Conservation (phyloP, 2,329 filamentous ascomycete species). For the Penicillium olsonii region DNA sequence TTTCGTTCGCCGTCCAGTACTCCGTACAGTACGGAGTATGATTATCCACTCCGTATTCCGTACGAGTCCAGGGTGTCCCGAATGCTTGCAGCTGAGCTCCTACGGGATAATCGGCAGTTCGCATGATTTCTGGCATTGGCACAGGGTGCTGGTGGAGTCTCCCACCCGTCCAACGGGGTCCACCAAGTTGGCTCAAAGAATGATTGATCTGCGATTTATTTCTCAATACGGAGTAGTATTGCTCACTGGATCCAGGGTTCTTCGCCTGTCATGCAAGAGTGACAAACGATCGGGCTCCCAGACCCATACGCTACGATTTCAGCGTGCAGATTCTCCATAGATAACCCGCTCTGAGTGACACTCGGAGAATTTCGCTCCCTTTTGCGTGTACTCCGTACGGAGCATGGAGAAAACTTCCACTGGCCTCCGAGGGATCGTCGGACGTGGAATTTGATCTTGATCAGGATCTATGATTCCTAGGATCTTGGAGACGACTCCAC, state of each 20-base stretch:
- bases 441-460: conserved; percentile 9
- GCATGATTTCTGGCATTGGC: neutral
- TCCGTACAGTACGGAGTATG: too few species aligned
- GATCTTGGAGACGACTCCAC: conserved; percentile 10
- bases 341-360: neutral
- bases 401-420: neutral
- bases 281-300: neutral
- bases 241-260: conserved; percentile 6
- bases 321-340: neutral
- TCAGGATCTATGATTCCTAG: conserved; percentile 16
- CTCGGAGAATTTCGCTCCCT: conserved; percentile 11
- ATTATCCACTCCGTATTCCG: too few species aligned
- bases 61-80: neutral
- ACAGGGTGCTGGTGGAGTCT: conserved; percentile 10
- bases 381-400: too few species aligned
- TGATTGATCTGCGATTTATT: conserved; percentile 19
- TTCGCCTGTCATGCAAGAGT: conserved; percentile 14
- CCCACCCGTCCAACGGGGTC: conserved; percentile 12
- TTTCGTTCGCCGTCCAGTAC: too few species aligned
- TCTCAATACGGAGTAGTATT: conserved; percentile 20
- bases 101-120: conserved; percentile 2
- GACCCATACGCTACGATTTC: neutral
- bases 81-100: neutral
- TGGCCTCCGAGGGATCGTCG: conserved; percentile 14
- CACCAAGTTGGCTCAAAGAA: conserved; percentile 9